Evolutionary conservation across 192 early-diverging fungal species (phyloP).

Genomic region (Entomortierella lignicola): DNA sequence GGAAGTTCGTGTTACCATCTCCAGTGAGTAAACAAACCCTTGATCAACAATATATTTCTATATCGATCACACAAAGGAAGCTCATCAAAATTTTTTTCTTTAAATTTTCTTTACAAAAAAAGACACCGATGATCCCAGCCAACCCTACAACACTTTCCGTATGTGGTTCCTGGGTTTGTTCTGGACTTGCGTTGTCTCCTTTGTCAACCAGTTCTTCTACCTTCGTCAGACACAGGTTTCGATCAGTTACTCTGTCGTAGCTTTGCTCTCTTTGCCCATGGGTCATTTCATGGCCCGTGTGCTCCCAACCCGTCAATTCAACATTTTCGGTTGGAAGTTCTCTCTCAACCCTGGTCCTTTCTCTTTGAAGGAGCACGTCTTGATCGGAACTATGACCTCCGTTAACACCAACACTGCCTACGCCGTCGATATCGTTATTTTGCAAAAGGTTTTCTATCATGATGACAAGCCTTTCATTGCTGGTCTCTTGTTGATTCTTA

Average conservation of each 20-base stretch:
- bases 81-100: neutral
- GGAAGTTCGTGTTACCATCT: constrained; percentile 55
- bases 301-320: constrained; percentile 57
- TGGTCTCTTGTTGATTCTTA: constrained; percentile 57
- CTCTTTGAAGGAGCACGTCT: constrained; percentile 68
- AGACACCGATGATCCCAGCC: constrained; percentile 61
- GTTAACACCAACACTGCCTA: constrained; percentile 52
- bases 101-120: neutral
- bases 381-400: constrained; percentile 55
- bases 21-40: constrained; percentile 34
- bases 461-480: constrained; percentile 47
- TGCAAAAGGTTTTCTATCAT: constrained; percentile 58
- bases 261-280: constrained; percentile 60
- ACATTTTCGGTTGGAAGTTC: constrained; percentile 52
- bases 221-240: constrained; percentile 58
- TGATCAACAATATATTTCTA: neutral
- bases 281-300: constrained; percentile 59
- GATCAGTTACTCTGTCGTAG: constrained; percentile 60
- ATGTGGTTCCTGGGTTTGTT: constrained; percentile 61
- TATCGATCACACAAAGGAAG: too few relatives aligned
- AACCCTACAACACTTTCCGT: constrained; percentile 65
- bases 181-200: constrained; percentile 48
- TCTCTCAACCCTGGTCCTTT: constrained; percentile 74
- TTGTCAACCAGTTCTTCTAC: constrained; percentile 66
- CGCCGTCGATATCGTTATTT: constrained; percentile 57